A percentile compares a stretch with the other conserved stretches of the same genome.
These are phyloP conservation scores for Buddleja alternifolia DNA, from an alignment of 257 asterid genomes.

Conservation along the genomic window DNA sequence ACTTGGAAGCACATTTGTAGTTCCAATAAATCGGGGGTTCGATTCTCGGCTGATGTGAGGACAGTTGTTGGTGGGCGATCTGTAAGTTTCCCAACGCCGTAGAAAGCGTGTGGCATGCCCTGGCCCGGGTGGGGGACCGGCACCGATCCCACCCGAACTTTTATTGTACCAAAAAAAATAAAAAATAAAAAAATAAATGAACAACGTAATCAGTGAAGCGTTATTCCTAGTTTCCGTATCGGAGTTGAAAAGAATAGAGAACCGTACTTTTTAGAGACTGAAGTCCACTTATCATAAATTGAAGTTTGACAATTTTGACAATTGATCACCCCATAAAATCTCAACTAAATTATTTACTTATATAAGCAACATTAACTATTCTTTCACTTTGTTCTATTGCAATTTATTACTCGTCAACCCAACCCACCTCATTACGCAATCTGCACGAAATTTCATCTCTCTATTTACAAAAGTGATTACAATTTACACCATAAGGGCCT, in stretches of 20 bases:
- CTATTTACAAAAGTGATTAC: background rate
- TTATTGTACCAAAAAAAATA: no score
- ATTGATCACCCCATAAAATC: no score
- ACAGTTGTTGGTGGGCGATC: no score
- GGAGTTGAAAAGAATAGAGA: background rate
- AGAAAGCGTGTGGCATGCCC: no score
- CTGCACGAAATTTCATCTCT: background rate
- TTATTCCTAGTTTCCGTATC: conserved; percentile 26
- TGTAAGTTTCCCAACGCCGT: no score
- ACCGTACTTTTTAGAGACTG: conserved; percentile 31
- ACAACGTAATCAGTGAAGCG: background rate
- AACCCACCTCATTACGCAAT: background rate
- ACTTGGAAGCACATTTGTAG: no score
- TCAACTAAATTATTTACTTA: background rate
- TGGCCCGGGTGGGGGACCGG: no score
- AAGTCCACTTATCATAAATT: conserved; percentile 35
- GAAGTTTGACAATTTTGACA: conserved; percentile 27
- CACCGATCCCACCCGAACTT: no score
- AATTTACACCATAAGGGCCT: background rate
- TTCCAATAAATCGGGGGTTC: no score
- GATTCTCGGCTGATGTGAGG: no score
- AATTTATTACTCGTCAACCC: conserved; percentile 13
- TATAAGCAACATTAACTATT: conserved; percentile 7
- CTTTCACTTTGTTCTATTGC: background rate
- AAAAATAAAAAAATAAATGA: no score